A percentile compares a stretch with the other conserved stretches of the same genome.
These are phyloP conservation scores for Podospora tetraspora DNA, from an alignment of 495 filamentous ascomycete genomes.

Conservation along the genomic window DNA sequence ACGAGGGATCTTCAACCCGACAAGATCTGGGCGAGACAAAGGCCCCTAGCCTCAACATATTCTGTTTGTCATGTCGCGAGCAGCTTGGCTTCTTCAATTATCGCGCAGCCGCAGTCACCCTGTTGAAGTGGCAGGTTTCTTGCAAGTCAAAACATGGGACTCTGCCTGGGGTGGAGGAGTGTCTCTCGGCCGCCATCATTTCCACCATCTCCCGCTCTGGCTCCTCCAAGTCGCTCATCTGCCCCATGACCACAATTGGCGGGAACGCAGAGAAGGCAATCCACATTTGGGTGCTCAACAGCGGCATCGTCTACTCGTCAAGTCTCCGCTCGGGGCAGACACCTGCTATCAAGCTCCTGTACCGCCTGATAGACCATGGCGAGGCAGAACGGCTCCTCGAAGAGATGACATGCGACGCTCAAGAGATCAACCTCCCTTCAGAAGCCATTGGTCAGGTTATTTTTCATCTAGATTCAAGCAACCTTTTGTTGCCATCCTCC, in stretches of 20 bases:
- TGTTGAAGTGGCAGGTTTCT: conserved; percentile 38
- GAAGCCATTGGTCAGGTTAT: conserved; percentile 44
- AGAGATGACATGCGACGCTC: conserved; percentile 50
- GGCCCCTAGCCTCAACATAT: conserved; percentile 32
- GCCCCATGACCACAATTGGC: conserved; percentile 29
- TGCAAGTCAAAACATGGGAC: conserved; percentile 20
- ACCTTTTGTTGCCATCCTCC: conserved; percentile 48
- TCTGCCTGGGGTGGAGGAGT: conserved; percentile 36
- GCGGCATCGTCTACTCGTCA: conserved; percentile 58
- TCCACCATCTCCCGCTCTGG: conserved; percentile 43
- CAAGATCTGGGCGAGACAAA: conserved; percentile 13
- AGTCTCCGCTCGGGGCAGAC: conserved; percentile 16
- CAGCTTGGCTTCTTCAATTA: conserved; percentile 51
- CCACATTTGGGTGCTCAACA: conserved; percentile 66
- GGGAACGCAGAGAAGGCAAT: conserved; percentile 25
- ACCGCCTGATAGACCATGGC: conserved; percentile 37
- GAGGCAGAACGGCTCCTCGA: conserved; percentile 53
- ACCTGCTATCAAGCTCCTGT: conserved; percentile 65
- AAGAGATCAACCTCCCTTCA: conserved; percentile 59
- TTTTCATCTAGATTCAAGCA: conserved; percentile 44
- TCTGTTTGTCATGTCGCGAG: conserved; percentile 35
- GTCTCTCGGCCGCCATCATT: conserved; percentile 43
- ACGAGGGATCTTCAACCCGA: conserved; percentile 16
- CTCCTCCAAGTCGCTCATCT: conserved; percentile 45
- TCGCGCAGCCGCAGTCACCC: conserved; percentile 32